A percentile compares a stretch with the other conserved stretches of the same genome.
Evolutionary conservation across 176 grass and related monocot species (phyloP).

Genomic region (Poa annua): DNA sequence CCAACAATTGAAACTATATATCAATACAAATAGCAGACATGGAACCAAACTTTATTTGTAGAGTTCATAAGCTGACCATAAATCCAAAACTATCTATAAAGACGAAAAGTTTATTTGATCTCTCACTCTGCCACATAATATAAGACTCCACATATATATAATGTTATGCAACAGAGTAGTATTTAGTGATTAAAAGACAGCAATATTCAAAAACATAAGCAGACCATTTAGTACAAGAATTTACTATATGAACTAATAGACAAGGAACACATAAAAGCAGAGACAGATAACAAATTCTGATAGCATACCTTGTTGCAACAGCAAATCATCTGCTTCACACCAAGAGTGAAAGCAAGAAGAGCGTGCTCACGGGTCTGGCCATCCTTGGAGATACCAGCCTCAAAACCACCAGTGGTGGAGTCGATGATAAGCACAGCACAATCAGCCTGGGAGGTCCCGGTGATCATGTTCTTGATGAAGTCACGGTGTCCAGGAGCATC

Average conservation of each 20-base stretch:
- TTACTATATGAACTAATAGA: too few species aligned
- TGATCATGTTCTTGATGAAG: conserved; percentile 95
- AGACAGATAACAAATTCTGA: not conserved
- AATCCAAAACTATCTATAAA: not conserved
- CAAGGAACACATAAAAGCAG: too few species aligned
- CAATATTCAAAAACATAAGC: not conserved
- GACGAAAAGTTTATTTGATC: too few species aligned
- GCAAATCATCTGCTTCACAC: conserved; percentile 79
- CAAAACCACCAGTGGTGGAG: conserved; percentile 82
- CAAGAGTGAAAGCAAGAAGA: conserved; percentile 82
- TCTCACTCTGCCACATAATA: too few species aligned
- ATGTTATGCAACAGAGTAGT: too few species aligned
- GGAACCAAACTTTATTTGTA: too few species aligned
- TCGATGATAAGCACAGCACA: conserved; percentile 79
- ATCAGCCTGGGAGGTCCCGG: conserved; percentile 77
- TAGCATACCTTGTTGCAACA: conserved; percentile 76
- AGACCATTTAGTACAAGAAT: too few species aligned
- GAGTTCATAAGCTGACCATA: not conserved
- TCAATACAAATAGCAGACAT: too few species aligned
- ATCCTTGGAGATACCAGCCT: conserved; percentile 85
- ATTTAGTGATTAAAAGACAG: too few species aligned
- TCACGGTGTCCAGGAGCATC: conserved; percentile 79
- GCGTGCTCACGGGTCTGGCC: conserved; percentile 80
- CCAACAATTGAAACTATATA: too few species aligned
- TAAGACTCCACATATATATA: too few species aligned